phyloP scores from a whole-genome alignment of 2,329 filamentous ascomycete genomes.

The Xylariomycetidae sp. region DNA sequence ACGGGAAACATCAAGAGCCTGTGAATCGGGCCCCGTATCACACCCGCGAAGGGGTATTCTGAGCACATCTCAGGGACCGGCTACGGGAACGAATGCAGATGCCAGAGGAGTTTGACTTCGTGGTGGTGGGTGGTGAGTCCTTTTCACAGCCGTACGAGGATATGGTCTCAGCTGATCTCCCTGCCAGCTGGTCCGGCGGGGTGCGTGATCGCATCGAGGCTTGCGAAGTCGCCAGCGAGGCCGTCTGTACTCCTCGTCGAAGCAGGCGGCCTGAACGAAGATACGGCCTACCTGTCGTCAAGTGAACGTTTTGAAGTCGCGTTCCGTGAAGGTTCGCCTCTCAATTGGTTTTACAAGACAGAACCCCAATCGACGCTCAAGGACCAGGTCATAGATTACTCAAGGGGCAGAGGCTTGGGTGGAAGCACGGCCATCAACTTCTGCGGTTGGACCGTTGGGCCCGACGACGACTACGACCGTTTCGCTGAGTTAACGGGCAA shows the following conservation, averaged over 20 bases:
- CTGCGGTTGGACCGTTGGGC: conserved; percentile 38
- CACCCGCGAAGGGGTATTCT: no score
- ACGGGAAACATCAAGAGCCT: no score
- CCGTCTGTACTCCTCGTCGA: conserved; percentile 47
- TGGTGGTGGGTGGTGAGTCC: conserved; percentile 13
- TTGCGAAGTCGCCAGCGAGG: conserved; percentile 32
- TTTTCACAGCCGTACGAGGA: no score
- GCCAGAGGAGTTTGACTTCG: conserved; percentile 9
- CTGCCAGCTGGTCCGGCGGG: conserved; percentile 46
- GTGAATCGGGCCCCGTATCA: no score
- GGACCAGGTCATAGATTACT: conserved; percentile 31
- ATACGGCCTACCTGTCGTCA: conserved; percentile 33
- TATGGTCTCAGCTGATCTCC: no score
- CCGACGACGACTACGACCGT: conserved; percentile 45
- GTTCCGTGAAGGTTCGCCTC: conserved; percentile 33
- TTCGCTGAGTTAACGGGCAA: conserved; percentile 38
- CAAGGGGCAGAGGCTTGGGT: conserved; percentile 33
- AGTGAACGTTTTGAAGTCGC: conserved; percentile 36
- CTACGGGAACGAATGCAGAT: no score
- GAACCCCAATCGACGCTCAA: conserved; percentile 25
- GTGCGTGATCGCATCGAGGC: conserved; percentile 40
- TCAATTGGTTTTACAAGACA: conserved; percentile 39
- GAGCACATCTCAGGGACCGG: no score
- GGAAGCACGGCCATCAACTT: conserved; percentile 38
- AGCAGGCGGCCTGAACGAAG: conserved; percentile 34